Evolutionary conservation across 108 stramenopile genomes (phyloP).

Genomic region (Parietichytrium sp.): DNA sequence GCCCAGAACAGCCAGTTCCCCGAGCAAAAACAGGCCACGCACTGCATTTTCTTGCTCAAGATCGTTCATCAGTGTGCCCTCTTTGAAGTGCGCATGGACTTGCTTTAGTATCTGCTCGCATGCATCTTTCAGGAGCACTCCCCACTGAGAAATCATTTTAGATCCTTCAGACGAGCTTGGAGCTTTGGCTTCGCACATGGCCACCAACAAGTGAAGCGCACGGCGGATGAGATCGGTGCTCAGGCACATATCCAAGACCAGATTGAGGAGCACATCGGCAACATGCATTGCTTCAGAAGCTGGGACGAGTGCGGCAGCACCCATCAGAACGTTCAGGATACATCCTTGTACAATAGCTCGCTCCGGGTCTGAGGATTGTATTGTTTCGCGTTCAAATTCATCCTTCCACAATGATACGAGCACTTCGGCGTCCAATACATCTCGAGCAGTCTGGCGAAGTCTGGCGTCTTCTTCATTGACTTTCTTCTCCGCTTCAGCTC

Average conservation of each 20-base stretch:
- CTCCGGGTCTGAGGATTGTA: too few relatives aligned
- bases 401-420: too few relatives aligned
- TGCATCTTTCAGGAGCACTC: not conserved
- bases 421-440: too few relatives aligned
- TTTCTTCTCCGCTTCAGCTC: not conserved
- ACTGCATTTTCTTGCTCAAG: not conserved
- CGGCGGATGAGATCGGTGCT: not conserved
- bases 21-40: slow-evolving; percentile 9
- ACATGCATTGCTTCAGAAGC: not conserved
- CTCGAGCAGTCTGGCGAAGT: too few relatives aligned
- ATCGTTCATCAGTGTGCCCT: too few relatives aligned
- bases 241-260: not conserved
- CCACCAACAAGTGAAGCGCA: not conserved
- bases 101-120: not conserved
- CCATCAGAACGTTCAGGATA: slow-evolving; percentile 1
- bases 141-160: not conserved
- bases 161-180: not conserved
- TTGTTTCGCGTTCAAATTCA: too few relatives aligned
- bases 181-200: not conserved
- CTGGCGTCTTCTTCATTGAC: not conserved
- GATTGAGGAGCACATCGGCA: slow-evolving; percentile 19
- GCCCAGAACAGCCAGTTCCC: slow-evolving; percentile 26
- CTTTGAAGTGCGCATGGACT: not conserved
- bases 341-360: too few relatives aligned
- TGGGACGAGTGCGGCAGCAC: not conserved